Evolutionary conservation across 352 stramenopile species (phyloP).

Genomic region (Pythium coloratum): DNA sequence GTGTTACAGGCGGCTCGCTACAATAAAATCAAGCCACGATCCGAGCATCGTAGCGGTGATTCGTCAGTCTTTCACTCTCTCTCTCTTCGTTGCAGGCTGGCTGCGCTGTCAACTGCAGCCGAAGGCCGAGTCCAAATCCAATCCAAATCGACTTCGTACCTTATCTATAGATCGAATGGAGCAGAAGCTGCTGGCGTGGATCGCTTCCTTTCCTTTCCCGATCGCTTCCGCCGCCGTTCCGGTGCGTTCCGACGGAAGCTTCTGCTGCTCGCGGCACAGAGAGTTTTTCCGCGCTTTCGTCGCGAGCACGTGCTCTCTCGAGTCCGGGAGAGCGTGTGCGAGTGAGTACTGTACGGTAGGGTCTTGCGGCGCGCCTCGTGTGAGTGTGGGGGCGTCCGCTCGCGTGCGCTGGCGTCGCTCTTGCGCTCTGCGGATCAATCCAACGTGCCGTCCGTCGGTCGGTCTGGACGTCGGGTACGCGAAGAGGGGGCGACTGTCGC

Average conservation of each 20-base stretch:
- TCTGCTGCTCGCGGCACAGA: background rate
- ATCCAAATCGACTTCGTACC: background rate
- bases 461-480: conserved; percentile 1
- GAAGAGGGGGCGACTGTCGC: conserved; percentile 6
- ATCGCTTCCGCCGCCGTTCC: conserved; percentile 1
- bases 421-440: conserved; percentile 4
- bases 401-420: conserved; percentile 4
- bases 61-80: background rate
- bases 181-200: background rate
- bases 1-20: background rate
- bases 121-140: too few species aligned
- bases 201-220: background rate
- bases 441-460: background rate
- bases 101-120: background rate
- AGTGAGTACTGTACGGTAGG: background rate
- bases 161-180: conserved; percentile 5
- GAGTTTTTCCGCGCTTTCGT: background rate
- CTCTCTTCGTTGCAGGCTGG: background rate
- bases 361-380: background rate
- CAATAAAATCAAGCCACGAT: background rate
- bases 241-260: background rate
- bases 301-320: background rate
- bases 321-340: background rate
- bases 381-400: background rate
- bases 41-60: background rate